phyloP scores from a whole-genome alignment of 2,329 filamentous ascomycete species.

The Rhexocercosporidium sp. region DNA sequence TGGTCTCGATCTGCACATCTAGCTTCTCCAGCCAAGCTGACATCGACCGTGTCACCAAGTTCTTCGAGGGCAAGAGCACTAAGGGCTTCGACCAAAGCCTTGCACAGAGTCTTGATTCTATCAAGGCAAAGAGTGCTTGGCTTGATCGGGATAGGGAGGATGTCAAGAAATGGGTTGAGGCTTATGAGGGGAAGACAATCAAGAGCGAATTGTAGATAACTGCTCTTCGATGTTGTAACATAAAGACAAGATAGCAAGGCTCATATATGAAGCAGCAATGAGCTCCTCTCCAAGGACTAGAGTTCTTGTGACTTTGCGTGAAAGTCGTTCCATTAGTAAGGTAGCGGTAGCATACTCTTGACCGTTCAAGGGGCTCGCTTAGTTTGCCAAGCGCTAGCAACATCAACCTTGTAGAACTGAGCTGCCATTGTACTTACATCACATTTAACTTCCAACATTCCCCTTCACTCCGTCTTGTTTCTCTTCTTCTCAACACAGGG shows the following conservation, averaged over 20 bases:
- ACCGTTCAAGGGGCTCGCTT: not conserved
- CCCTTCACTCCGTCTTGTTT: no score
- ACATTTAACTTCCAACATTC: no score
- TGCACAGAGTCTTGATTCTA: constrained; percentile 86
- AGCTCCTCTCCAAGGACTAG: not conserved
- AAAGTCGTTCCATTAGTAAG: no score
- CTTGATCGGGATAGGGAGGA: constrained; percentile 76
- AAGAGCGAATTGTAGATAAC: constrained; percentile 40
- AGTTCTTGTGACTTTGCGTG: not conserved
- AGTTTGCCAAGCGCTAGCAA: not conserved
- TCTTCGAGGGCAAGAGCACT: constrained; percentile 83
- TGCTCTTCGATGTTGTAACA: not conserved
- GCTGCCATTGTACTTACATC: no score
- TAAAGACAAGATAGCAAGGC: not conserved
- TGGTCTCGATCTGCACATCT: constrained; percentile 82
- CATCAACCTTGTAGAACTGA: no score
- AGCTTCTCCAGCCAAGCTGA: constrained; percentile 81
- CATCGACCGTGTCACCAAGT: constrained; percentile 74
- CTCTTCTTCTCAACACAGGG: not conserved
- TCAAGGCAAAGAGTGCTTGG: constrained; percentile 86
- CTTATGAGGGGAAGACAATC: constrained; percentile 50
- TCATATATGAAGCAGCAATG: not conserved
- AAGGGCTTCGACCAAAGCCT: constrained; percentile 88
- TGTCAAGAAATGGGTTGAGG: constrained; percentile 74
- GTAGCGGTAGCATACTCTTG: no score